Percentiles rank a stretch among this genome's conserved stretches.
phyloP scores from a whole-genome alignment of 345 rosid genomes.

The Eucalyptus cloeziana region DNA sequence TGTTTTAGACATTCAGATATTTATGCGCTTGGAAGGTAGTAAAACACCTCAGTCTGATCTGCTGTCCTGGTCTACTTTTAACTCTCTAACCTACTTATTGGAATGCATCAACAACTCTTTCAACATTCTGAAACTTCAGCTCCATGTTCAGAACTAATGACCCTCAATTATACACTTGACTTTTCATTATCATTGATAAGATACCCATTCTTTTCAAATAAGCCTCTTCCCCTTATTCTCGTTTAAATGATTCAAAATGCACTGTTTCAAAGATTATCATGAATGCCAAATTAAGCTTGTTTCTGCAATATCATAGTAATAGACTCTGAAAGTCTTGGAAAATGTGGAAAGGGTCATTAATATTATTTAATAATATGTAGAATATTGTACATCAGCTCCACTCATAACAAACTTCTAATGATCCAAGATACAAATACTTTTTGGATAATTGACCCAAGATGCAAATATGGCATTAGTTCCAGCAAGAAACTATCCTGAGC shows the following conservation, averaged over 20 bases:
- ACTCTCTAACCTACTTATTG: background rate
- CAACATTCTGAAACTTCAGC: background rate
- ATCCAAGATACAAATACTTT: background rate
- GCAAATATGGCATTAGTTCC: background rate
- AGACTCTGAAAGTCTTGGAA: background rate
- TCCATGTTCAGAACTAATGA: background rate
- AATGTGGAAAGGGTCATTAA: background rate
- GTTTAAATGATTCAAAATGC: background rate
- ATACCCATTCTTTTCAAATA: background rate
- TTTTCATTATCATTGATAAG: background rate
- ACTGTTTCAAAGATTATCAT: background rate
- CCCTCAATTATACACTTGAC: background rate
- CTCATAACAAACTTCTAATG: background rate
- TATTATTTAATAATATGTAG: background rate
- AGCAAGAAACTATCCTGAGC: background rate
- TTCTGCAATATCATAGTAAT: background rate
- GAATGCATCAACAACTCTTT: background rate
- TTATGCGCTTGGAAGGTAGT: background rate
- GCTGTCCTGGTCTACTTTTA: background rate
- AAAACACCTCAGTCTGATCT: background rate
- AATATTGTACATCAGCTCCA: background rate
- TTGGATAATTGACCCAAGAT: background rate
- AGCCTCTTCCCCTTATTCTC: background rate
- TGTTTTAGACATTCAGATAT: background rate
- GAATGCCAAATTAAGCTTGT: background rate